These are phyloP conservation scores for Balamuthia mandrillaris DNA, from an alignment of 208 protist genomes.

Conservation along the genomic window DNA sequence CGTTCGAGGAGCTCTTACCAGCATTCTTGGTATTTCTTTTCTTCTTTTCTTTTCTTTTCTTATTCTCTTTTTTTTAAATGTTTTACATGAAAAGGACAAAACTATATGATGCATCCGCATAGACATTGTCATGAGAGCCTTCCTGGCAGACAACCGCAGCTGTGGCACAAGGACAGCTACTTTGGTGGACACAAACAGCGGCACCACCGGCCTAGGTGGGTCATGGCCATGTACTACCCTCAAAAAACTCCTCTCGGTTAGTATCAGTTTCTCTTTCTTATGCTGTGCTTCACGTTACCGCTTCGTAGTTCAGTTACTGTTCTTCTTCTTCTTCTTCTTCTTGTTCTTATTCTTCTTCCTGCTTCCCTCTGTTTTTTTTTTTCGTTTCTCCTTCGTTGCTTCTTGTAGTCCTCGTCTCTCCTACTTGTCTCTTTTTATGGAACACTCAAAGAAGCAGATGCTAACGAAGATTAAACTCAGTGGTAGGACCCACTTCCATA, in stretches of 20 bases:
- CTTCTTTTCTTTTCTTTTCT: neutral
- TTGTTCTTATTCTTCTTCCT: too few species aligned
- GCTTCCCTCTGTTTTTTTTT: too few species aligned
- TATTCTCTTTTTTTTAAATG: neutral
- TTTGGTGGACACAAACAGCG: neutral
- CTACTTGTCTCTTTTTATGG: too few species aligned
- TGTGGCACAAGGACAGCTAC: conserved; percentile 34
- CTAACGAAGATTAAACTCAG: too few species aligned
- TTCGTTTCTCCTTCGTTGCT: too few species aligned
- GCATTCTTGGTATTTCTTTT: neutral
- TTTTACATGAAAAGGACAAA: neutral
- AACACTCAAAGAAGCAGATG: too few species aligned
- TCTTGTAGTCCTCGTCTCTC: too few species aligned
- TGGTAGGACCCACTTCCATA: too few species aligned
- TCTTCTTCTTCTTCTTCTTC: too few species aligned
- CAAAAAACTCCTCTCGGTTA: neutral
- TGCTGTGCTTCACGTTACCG: too few species aligned
- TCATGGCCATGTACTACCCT: conserved; percentile 43
- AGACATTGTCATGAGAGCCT: conserved; percentile 6
- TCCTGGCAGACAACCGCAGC: neutral
- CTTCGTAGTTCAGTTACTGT: too few species aligned
- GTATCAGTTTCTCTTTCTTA: too few species aligned
- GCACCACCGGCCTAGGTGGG: conserved; percentile 13
- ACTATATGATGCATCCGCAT: conserved; percentile 32
- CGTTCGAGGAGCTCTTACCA: neutral